Evolutionary conservation across 345 rosid genomes (phyloP), one percentile per base, ranked within the genome.

Genomic region (Turnera subulata): DNA sequence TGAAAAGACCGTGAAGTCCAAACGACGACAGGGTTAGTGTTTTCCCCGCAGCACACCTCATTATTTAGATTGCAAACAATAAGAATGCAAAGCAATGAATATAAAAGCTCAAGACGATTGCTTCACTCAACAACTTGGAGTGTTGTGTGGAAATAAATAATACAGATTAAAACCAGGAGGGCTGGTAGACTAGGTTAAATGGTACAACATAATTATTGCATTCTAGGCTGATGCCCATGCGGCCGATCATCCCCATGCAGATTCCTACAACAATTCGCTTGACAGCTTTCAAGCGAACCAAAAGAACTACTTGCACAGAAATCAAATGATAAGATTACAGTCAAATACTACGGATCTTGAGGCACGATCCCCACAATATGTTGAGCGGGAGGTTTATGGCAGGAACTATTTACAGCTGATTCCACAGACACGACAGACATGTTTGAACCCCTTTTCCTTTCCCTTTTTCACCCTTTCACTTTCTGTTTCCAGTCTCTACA

Each of bases 341-440:
- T n/a, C 35, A 42, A 42, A 42, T 16, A 2, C 45, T 42, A 8
- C 16, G n/a, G n/a, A 16, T 42, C 14, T 13, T 15, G 12, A 29
- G 35, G 8, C 16, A 2, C 4, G n/a, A 42, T 42, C 14, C 14
- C 12, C n/a, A 42, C 45, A 25, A 46, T 22, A 63, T 19, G 15
- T 26, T 17, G 7, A 32, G 37, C 9, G 9, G 39, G 40, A 32
- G 6, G 20, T n/a, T n/a, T 11, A 56, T 21, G 43, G 11, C 20
- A 11, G 18, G 7, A 56, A 26, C 56, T 64, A 64, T 64, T 47
- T 64, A 64, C 68, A 64, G 43, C 68, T 23, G 51, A 65, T 52
- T 17, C 38, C 21, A 43, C 38, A 45, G 20, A 48, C 46, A 57
- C 20, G 39, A 47, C 45, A 32, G 39, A 47, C 45, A 44, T 50